Conservation (phyloP, 139 green algal species). For the Parachlorella kessleri region DNA sequence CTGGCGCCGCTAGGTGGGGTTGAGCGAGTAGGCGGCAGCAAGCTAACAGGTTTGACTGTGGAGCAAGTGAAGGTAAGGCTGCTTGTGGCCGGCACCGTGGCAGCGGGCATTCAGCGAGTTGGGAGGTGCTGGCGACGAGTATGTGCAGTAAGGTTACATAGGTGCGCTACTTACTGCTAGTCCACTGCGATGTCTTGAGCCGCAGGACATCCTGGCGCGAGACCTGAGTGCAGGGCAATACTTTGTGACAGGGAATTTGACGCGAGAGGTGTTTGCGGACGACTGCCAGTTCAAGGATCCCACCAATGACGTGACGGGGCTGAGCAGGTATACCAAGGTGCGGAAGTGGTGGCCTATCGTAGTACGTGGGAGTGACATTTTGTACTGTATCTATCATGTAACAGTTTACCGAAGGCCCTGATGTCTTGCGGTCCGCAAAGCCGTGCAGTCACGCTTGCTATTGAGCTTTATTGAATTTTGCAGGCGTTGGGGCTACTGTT, state of each 20-base stretch:
- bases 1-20: conserved; percentile 52
- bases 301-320: conserved; percentile 76
- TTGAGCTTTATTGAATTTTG: not conserved
- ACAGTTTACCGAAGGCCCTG: too few species aligned
- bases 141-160: too few species aligned
- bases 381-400: too few species aligned
- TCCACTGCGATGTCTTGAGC: too few species aligned
- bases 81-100: not conserved
- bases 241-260: conserved; percentile 80
- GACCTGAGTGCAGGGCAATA: conserved; percentile 78
- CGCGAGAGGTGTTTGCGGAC: conserved; percentile 71
- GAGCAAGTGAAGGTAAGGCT: conserved; percentile 49
- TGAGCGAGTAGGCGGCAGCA: conserved; percentile 44
- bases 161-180: too few species aligned
- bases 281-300: conserved; percentile 82
- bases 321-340: conserved; percentile 61
- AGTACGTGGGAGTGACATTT: too few species aligned
- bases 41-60: conserved; percentile 35
- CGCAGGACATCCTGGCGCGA: conserved; percentile 63
- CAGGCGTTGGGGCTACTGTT: conserved; percentile 80
- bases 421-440: too few species aligned
- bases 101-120: not conserved
- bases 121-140: too few species aligned
- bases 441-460: not conserved
- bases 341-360: too few species aligned